Conservation (phyloP, 2,329 filamentous ascomycete genomes). For the Beauveria sp. region DNA sequence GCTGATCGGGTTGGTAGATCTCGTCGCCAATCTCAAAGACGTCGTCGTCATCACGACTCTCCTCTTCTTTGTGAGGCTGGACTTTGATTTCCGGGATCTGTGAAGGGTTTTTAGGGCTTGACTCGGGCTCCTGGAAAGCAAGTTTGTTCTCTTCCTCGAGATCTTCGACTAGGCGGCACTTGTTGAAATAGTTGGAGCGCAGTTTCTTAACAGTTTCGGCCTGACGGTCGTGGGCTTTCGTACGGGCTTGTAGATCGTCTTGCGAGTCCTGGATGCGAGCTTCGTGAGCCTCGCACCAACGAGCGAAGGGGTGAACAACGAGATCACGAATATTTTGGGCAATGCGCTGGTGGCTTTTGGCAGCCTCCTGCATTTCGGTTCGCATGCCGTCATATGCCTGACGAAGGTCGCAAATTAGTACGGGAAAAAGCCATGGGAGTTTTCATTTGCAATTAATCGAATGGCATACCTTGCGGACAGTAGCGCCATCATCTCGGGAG, state of each 20-base stretch:
- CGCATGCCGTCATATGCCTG: slow-evolving; percentile 93
- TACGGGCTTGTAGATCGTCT: slow-evolving; percentile 82
- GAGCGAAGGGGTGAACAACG: slow-evolving; percentile 86
- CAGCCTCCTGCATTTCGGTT: slow-evolving; percentile 83
- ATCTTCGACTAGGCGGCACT: slow-evolving; percentile 92
- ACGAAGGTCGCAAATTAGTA: slow-evolving; percentile 14
- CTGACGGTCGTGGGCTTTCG: slow-evolving; percentile 91
- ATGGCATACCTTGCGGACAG: slow-evolving; percentile 72
- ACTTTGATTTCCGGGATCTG: slow-evolving; percentile 83
- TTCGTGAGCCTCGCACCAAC: slow-evolving; percentile 95
- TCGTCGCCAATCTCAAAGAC: slow-evolving; percentile 87
- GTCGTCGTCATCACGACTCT: slow-evolving; percentile 68
- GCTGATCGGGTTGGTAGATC: slow-evolving; percentile 72
- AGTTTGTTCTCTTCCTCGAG: slow-evolving; percentile 98
- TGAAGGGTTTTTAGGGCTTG: slow-evolving; percentile 53
- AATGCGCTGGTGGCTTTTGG: slow-evolving; percentile 89
- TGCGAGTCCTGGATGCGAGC: slow-evolving; percentile 86
- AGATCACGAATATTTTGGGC: slow-evolving; percentile 93
- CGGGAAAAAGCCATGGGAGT: not conserved
- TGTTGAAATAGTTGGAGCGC: slow-evolving; percentile 96
- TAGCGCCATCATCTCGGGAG: slow-evolving; percentile 86
- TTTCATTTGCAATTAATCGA: not conserved
- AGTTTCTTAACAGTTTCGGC: slow-evolving; percentile 86
- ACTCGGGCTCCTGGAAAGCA: slow-evolving; percentile 82
- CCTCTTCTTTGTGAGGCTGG: slow-evolving; percentile 55